phyloP scores from a whole-genome alignment of 176 grass and related monocot species.

The Lolium multiflorum region DNA sequence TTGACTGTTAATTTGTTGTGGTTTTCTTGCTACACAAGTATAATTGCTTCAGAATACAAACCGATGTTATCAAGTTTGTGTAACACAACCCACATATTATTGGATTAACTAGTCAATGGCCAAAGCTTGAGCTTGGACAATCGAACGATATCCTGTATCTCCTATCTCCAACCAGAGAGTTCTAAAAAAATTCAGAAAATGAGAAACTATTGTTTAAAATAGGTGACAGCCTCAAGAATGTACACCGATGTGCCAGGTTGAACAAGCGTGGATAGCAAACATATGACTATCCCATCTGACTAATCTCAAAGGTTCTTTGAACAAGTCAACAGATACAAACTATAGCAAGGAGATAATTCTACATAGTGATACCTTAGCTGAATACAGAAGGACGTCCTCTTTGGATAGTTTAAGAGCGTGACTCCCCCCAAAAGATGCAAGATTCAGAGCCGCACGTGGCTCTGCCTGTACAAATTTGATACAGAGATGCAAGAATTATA shows the following conservation, averaged over 20 bases:
- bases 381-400: conserved; percentile 94
- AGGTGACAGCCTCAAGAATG: conserved; percentile 18
- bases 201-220: conserved; percentile 23
- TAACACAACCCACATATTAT: conserved; percentile 8
- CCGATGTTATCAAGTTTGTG: neutral
- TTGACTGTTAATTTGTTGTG: neutral
- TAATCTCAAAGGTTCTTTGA: conserved; percentile 35
- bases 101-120: conserved; percentile 4
- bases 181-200: conserved; percentile 17
- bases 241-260: conserved; percentile 11
- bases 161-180: conserved; percentile 9
- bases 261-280: conserved; percentile 16
- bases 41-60: conserved; percentile 7
- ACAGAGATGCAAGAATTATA: conserved; percentile 41
- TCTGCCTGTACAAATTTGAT: conserved; percentile 78
- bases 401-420: conserved; percentile 90
- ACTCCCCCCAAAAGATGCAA: conserved; percentile 94
- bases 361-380: conserved; percentile 76
- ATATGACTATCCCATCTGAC: conserved; percentile 25
- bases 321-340: neutral
- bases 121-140: conserved; percentile 1
- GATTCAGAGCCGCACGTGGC: conserved; percentile 93
- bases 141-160: neutral
- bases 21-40: neutral
- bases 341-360: conserved; percentile 30